These are phyloP conservation scores for Mucor velutinosus DNA, from an alignment of 371 early-diverging fungal species.

Conservation along the genomic window DNA sequence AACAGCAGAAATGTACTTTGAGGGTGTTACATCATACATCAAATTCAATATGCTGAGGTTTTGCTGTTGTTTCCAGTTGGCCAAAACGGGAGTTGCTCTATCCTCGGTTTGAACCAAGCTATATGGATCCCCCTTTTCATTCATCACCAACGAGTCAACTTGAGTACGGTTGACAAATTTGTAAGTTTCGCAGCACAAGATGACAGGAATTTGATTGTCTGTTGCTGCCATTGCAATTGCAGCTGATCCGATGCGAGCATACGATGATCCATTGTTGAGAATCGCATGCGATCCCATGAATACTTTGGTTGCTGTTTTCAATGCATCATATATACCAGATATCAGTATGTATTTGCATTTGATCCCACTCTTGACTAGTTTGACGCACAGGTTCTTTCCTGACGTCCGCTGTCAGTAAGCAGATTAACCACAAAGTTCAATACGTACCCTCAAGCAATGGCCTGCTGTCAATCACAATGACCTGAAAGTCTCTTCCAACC, in stretches of 20 bases:
- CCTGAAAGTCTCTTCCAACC: constrained; percentile 77
- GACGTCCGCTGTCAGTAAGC: background rate
- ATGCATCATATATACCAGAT: constrained; percentile 63
- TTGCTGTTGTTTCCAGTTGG: constrained; percentile 61
- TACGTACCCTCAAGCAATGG: constrained; percentile 80
- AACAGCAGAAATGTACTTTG: constrained; percentile 84
- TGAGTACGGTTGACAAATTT: constrained; percentile 91
- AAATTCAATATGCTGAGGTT: constrained; percentile 80
- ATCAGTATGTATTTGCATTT: constrained; percentile 73
- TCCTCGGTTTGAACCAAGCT: constrained; percentile 58
- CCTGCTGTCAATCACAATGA: constrained; percentile 88
- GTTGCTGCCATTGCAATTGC: constrained; percentile 87
- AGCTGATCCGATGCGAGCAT: constrained; percentile 89
- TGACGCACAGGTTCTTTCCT: constrained; percentile 67
- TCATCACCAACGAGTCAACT: constrained; percentile 91
- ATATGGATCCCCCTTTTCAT: constrained; percentile 89
- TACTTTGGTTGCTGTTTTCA: constrained; percentile 88
- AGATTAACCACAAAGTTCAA: background rate
- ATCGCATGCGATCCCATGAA: constrained; percentile 89
- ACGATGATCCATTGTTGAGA: constrained; percentile 87
- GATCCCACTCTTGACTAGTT: constrained; percentile 65
- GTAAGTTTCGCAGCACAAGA: constrained; percentile 92
- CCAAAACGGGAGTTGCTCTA: constrained; percentile 34
- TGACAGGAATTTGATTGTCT: constrained; percentile 85
- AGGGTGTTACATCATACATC: constrained; percentile 91